phyloP scores from a whole-genome alignment of 2,329 filamentous ascomycete species.

The Colletotrichum navitas region DNA sequence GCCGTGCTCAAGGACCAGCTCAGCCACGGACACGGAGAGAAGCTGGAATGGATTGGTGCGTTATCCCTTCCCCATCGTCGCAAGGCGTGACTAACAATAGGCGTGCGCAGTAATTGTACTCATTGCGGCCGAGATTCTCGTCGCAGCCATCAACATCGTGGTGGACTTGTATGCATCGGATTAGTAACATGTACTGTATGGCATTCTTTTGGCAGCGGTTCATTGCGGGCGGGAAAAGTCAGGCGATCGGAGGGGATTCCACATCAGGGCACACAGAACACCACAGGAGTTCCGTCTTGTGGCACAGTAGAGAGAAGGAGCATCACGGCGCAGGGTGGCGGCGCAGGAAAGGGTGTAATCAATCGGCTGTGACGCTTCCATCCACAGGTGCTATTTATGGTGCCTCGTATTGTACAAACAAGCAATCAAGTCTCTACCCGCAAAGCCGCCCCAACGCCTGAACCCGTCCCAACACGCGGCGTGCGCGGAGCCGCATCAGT shows the following conservation, averaged over 20 bases:
- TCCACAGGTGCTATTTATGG: conserved; percentile 18
- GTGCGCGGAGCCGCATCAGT: conserved; percentile 16
- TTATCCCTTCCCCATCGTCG: conserved; percentile 42
- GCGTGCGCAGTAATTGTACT: conserved; percentile 82
- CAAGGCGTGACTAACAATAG: conserved; percentile 41
- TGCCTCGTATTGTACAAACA: conserved; percentile 36
- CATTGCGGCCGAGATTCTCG: conserved; percentile 94
- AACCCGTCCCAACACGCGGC: neutral
- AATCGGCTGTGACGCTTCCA: conserved; percentile 8
- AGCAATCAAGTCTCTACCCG: conserved; percentile 30
- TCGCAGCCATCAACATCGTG: conserved; percentile 93
- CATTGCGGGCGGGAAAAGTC: conserved; percentile 10
- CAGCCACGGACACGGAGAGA: conserved; percentile 92
- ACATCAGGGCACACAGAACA: conserved; percentile 35
- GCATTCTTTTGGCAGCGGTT: conserved; percentile 4
- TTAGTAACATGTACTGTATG: conserved; percentile 23
- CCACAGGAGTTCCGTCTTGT: conserved; percentile 12
- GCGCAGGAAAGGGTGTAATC: conserved; percentile 2
- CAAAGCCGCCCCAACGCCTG: conserved; percentile 34
- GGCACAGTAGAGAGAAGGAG: conserved; percentile 30
- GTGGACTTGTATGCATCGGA: conserved; percentile 84
- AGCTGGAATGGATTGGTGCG: conserved; percentile 89
- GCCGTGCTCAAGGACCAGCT: conserved; percentile 96
- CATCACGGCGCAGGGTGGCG: conserved; percentile 31
- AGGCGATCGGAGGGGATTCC: conserved; percentile 20